Percentiles rank a stretch among this genome's conserved stretches.
These are phyloP conservation scores for Neofusicoccum ribis DNA, from an alignment of 2,329 filamentous ascomycete species.

Conservation along the genomic window DNA sequence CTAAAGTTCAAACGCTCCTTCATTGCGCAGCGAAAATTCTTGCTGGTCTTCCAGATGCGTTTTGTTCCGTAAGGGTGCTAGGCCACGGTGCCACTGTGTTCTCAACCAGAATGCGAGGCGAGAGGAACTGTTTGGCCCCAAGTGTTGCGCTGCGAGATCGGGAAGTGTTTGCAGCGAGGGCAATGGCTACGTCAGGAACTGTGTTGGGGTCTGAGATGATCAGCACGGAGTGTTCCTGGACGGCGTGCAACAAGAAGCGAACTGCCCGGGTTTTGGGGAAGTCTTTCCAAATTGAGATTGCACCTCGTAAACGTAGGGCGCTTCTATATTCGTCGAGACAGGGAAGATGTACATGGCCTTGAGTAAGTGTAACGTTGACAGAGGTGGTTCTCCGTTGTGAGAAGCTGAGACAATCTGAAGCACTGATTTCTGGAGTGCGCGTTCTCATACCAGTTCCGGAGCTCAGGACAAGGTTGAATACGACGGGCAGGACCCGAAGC, in stretches of 20 bases:
- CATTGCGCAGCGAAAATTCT: too few species aligned
- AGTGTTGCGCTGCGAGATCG: background rate
- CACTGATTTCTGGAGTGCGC: background rate
- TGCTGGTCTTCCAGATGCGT: too few species aligned
- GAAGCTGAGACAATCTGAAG: background rate
- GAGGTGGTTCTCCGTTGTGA: background rate
- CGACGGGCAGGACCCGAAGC: background rate
- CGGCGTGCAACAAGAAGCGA: conserved; percentile 7
- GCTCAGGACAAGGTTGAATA: background rate
- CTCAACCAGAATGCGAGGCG: background rate
- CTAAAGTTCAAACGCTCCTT: too few species aligned
- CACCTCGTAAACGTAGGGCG: background rate
- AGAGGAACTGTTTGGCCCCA: background rate
- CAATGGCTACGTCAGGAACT: background rate
- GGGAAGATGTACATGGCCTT: too few species aligned
- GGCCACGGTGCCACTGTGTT: too few species aligned
- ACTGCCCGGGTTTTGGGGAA: background rate
- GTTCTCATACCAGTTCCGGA: background rate
- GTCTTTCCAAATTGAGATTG: background rate
- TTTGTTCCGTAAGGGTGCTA: too few species aligned
- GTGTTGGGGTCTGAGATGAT: background rate
- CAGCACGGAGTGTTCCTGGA: background rate
- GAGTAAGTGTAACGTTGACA: too few species aligned
- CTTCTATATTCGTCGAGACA: background rate
- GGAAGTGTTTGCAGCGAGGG: background rate